Evolutionary conservation across 495 filamentous ascomycete genomes (phyloP).

Genomic region (Viridothelium virens): DNA sequence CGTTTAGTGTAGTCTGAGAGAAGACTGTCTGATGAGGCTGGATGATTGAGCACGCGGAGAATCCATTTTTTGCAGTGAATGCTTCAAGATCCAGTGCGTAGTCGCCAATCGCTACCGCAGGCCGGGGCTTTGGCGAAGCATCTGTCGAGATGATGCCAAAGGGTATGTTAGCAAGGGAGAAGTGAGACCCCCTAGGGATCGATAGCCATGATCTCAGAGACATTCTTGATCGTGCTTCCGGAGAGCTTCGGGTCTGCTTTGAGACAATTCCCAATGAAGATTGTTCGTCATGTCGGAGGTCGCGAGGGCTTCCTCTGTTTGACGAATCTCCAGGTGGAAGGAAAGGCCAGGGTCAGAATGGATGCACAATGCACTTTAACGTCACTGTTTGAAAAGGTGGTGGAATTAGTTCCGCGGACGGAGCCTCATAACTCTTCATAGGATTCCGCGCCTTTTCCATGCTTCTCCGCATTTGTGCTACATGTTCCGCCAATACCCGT

Average conservation of each 20-base stretch:
- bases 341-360: too few relatives aligned
- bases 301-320: neutral
- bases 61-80: constrained; percentile 53
- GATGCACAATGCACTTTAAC: too few relatives aligned
- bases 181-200: constrained; percentile 58
- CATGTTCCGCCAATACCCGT: constrained; percentile 1
- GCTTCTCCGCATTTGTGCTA: neutral
- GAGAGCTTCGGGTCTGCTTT: neutral
- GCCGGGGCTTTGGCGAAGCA: constrained; percentile 46
- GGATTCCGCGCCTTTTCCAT: neutral
- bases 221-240: neutral
- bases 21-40: constrained; percentile 55
- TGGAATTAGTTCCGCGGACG: neutral
- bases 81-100: constrained; percentile 67
- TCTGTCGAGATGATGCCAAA: constrained; percentile 77
- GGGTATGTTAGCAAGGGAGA: constrained; percentile 84
- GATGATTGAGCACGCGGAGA: constrained; percentile 52
- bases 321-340: neutral
- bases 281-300: neutral
- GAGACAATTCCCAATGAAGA: neutral
- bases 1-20: constrained; percentile 64
- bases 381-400: neutral
- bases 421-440: too few relatives aligned
- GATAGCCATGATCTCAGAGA: constrained; percentile 50
- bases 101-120: constrained; percentile 72